Base-by-base conservation (phyloP, 2,329 filamentous ascomycete genomes). In the Aspergillus calidoustus region DNA sequence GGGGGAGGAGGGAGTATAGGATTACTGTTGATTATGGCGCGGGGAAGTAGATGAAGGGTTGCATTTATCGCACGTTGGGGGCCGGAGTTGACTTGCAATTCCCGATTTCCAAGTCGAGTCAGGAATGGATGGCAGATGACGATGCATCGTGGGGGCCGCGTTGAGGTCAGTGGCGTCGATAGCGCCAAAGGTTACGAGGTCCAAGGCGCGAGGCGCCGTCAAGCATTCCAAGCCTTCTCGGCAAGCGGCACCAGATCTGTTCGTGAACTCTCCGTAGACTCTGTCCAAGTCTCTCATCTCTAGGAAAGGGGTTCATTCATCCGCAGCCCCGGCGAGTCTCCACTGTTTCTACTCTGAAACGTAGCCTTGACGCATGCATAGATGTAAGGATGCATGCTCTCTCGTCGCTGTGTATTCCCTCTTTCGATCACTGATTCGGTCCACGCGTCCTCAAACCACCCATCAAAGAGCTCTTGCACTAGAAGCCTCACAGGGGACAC, bases 211-310 rank as follows among this genome's bases (percentile, higher is more conserved):
- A 49, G 54, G 54, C 54, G 54, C 28, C 25, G 7, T 57, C 54
- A 57, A 57, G 54, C 54, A 49, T 46, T 19, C 13, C 52, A 54
- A 54, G 41, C 41, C 38, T 54, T 57, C 46, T 57, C 53, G 54
- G 46, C 19, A n/a, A 9, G 28, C 44, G n/a, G 44, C n/a, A 22
- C 22, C 22, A 23, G 44, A 47, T 47, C 44, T 47, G 2, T 28
- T 28, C 6, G 34, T 15, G 34, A 41, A 41, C 34, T 28, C 25
- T 28, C 25, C 2, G 25, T 15, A 41, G 2, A 41, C 11, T 2
- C 13, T 5, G 4, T 41, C 34, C 5, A 38, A 38, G n/a, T n/a
- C 31, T 34, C 31, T 34, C 31, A 15, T 38, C 11, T 15, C 11
- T 41, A 11, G 34, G 34, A 11, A 41, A 38, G 31, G 25, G 25